Evolutionary conservation across 2,329 filamentous ascomycete genomes (phyloP), one percentile per base, ranked within the genome.

Genomic region (Colletotrichum chlorophyti): DNA sequence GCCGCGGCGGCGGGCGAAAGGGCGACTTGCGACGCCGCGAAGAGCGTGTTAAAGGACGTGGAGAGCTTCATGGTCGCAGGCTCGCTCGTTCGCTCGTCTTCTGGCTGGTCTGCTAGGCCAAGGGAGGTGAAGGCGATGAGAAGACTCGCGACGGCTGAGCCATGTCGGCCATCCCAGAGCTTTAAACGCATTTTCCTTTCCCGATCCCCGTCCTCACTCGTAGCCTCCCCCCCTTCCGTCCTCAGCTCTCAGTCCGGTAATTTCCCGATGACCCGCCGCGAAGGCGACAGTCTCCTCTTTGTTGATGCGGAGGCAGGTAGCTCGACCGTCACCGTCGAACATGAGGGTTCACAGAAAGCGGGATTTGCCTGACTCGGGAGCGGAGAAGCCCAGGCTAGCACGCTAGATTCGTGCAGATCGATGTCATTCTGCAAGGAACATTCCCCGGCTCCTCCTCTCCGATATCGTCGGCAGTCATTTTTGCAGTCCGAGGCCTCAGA

Each of bases 391-490:
- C 38, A 31, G 17, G 48, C 27, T 7, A 54, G 42, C 35, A 58
- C 35, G 35, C 50, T 29, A 47, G 29, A 53, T 35, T 21, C 34
- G 40, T 23, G 49, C 27, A 42, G 54, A 53, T 47, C 49, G 35
- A 53, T 58, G 41, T 41, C 35, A 48, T 59, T 38, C 21, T 15
- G 34, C 34, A 34, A 54, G 42, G 42, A 48, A 48, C 21, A 23
- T 7, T 19, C 35, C 43, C 35, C 45, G 41, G 37, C 31, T 10
- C n/a, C 12, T 26, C 19, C 29, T 26, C 42, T 59, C 55, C 55
- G 55, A 59, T 59, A 49, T 54, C 51, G 50, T 55, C 55, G 51
- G 55, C 29, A 3, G 6, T 40, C 43, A 59, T 29, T 49, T 55
- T 17, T 59, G 31, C 24, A 12, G 11, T 5, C 42, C 50, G 41